phyloP scores from a whole-genome alignment of 2,329 filamentous ascomycete genomes.

The Pestalotiopsis sp. region DNA sequence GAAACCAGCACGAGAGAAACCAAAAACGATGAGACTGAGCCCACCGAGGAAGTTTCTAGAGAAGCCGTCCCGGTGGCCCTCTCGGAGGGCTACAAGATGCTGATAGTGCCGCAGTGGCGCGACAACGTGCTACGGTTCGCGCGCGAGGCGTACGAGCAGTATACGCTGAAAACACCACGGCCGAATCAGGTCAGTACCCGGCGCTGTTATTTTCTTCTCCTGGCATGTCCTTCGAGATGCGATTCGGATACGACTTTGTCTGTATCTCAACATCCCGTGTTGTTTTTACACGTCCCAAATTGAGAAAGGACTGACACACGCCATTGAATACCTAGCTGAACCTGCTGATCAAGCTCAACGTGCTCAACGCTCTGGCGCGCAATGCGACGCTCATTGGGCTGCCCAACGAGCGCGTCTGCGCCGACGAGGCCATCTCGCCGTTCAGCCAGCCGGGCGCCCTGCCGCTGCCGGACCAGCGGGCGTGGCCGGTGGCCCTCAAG shows the following conservation, averaged over 20 bases:
- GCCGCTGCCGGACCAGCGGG: constrained; percentile 9
- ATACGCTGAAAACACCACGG: neutral
- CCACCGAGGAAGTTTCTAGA: neutral
- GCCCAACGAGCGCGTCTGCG: constrained; percentile 16
- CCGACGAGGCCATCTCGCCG: constrained; percentile 23
- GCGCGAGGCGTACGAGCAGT: constrained; percentile 5
- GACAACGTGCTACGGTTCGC: constrained; percentile 3
- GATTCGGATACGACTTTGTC: too few species aligned
- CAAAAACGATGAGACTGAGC: neutral
- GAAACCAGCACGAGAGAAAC: neutral
- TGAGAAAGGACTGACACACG: too few species aligned
- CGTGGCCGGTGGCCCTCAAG: constrained; percentile 23
- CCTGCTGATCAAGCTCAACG: constrained; percentile 15
- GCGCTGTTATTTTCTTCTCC: too few species aligned
- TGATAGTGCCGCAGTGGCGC: neutral
- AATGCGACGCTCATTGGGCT: constrained; percentile 16
- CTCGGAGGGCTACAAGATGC: neutral
- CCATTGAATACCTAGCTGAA: neutral
- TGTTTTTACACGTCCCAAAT: too few species aligned
- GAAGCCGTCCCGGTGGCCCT: neutral
- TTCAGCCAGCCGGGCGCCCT: constrained; percentile 15
- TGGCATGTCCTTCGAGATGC: too few species aligned
- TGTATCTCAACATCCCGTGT: too few species aligned
- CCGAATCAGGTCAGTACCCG: neutral
- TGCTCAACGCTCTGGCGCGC: constrained; percentile 14